A percentile compares a stretch with the other conserved stretches of the same genome.
These are phyloP conservation scores for Acidomyces sp. DNA, from an alignment of 495 filamentous ascomycete species.

Conservation along the genomic window DNA sequence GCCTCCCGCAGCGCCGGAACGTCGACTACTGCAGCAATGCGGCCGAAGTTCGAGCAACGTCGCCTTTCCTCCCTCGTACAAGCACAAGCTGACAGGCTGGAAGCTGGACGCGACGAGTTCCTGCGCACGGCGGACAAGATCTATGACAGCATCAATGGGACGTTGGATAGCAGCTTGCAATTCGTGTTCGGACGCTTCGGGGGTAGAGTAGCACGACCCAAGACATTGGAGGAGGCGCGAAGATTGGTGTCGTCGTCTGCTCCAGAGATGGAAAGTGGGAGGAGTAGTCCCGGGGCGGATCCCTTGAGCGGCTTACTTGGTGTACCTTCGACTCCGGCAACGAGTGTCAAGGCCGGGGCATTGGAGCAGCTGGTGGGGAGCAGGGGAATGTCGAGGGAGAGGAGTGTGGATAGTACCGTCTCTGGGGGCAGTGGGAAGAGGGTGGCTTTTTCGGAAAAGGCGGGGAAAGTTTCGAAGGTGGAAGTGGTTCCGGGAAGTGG, in stretches of 20 bases:
- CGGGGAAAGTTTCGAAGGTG: slow-evolving; percentile 4
- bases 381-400: slow-evolving; percentile 42
- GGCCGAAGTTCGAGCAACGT: slow-evolving; percentile 34
- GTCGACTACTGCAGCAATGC: slow-evolving; percentile 29
- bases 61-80: slow-evolving; percentile 77
- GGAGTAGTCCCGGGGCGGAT: slow-evolving; percentile 19
- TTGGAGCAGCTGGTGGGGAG: slow-evolving; percentile 52
- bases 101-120: slow-evolving; percentile 63
- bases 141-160: slow-evolving; percentile 75
- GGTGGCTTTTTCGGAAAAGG: slow-evolving; percentile 29
- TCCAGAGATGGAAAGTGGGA: slow-evolving; percentile 31
- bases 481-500: no score
- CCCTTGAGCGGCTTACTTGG: no score
- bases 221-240: slow-evolving; percentile 82
- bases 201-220: slow-evolving; percentile 54
- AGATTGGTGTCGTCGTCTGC: slow-evolving; percentile 67
- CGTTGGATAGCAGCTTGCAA: slow-evolving; percentile 82
- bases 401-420: slow-evolving; percentile 61
- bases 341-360: slow-evolving; percentile 39
- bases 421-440: slow-evolving; percentile 46
- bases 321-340: slow-evolving; percentile 14
- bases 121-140: slow-evolving; percentile 79
- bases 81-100: slow-evolving; percentile 62
- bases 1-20: no score
- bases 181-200: slow-evolving; percentile 83